Base-by-base conservation (phyloP, 2,329 filamentous ascomycete genomes). In the Graphilbum sp. region DNA sequence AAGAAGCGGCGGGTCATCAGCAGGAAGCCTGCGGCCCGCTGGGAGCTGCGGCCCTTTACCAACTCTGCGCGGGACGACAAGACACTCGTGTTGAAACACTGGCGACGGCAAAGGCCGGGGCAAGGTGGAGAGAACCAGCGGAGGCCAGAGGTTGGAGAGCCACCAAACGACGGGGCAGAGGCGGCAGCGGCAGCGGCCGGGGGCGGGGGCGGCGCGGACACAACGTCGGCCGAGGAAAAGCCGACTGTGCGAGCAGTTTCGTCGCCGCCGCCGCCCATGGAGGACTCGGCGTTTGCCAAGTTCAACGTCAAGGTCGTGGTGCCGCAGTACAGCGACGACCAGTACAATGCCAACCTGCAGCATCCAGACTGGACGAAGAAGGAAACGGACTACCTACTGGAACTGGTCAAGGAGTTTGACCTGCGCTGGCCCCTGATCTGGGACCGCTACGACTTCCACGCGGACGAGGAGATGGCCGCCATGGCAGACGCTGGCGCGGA, bases 311-410 rank as follows among this genome's bases (percentile, higher is more conserved):
- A 79, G 46, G 72, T 88, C 13, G 69, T 79, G 4, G 67, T 86
- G 27, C 84, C 87, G 1, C 68, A 76, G 43, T 96, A 96, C 57
- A 85, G 73, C 43, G 80, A 92, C 45, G 83, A 87, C 45, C 79
- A 93, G 54, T 98, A 98, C 58, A 71, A 78, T 43, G 67, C 74
- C 41, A 73, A 80, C 44, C 59, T 98, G 36, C 69, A 75, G 48
- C 79, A 67, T 51, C 64, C 73, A 13, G 77, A 88, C 48, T 98
- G 90, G 90, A 79, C 81, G 13, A 84, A 80, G 51, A 79, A 90
- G 49, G 90, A 98, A 59, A 98, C 90, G 9, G 86, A 95, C 53
- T 95, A 95, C 52, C 60, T 98, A 45, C 70, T 96, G 53, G 63
- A 72, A 3, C 55, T 88, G 27, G 82, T 75, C 13, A 69, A 69